A percentile compares a stretch with the other conserved stretches of the same genome.
Evolutionary conservation across 345 rosid genomes (phyloP).

Genomic region (Balakata baccata): DNA sequence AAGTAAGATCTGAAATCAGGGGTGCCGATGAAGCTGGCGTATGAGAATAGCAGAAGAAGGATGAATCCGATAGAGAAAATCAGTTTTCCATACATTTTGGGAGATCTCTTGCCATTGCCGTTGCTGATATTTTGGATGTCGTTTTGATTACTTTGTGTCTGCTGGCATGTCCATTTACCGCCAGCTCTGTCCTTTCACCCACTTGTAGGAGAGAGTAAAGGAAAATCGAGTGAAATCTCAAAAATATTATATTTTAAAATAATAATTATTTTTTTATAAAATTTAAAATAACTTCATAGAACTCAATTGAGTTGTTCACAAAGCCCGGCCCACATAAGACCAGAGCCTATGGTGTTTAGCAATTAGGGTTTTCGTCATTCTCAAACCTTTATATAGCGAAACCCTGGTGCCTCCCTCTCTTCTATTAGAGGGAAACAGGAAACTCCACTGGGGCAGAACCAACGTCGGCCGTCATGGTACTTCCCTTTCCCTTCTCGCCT

Average conservation of each 20-base stretch:
- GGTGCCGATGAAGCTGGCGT: constrained; percentile 47
- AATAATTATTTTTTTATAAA: too few relatives aligned
- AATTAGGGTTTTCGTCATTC: constrained; percentile 8
- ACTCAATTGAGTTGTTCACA: too few relatives aligned
- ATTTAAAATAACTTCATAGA: not conserved
- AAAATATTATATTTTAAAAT: too few relatives aligned
- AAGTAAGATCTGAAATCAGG: constrained; percentile 55
- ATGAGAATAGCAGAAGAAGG: constrained; percentile 17
- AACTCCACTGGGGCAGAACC: not conserved
- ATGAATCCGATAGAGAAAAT: constrained; percentile 30
- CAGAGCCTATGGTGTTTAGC: too few relatives aligned
- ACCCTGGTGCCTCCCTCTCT: not conserved
- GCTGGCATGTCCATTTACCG: not conserved
- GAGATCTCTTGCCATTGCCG: not conserved
- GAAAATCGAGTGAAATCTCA: too few relatives aligned
- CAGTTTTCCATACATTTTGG: constrained; percentile 44
- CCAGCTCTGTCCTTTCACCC: not conserved
- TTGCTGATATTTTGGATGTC: not conserved
- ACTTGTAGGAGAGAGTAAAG: too few relatives aligned
- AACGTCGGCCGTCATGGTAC: constrained; percentile 41
- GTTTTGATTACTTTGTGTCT: not conserved
- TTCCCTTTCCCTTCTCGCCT: not conserved
- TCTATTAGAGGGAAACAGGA: not conserved
- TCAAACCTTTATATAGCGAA: not conserved
- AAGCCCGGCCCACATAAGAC: constrained; percentile 2